These are phyloP conservation scores for Sporormia fimetaria DNA, from an alignment of 495 filamentous ascomycete species.

Conservation along the genomic window DNA sequence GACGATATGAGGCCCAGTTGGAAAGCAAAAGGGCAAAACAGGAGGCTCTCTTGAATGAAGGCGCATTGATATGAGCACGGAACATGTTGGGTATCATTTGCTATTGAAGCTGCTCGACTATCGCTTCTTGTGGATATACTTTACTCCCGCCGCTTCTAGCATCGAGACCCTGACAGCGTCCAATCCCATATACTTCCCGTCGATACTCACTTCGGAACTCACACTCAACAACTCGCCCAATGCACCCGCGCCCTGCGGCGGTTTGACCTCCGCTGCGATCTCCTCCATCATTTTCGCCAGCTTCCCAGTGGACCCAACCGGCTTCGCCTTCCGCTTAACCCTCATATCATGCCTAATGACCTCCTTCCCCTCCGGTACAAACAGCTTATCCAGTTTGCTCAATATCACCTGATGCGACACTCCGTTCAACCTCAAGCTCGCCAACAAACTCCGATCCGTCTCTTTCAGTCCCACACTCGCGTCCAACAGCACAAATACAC, in stretches of 20 bases:
- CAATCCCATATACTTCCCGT: slow-evolving; percentile 24
- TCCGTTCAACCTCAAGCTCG: slow-evolving; percentile 47
- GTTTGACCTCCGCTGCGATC: slow-evolving; percentile 6
- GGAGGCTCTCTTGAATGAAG: slow-evolving; percentile 21
- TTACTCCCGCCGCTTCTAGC: no score
- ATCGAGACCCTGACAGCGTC: slow-evolving; percentile 30
- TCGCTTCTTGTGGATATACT: no score
- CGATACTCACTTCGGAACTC: slow-evolving; percentile 4
- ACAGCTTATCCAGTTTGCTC: slow-evolving; percentile 62
- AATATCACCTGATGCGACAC: slow-evolving; percentile 71
- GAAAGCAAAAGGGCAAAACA: slow-evolving; percentile 16
- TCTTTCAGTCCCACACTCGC: slow-evolving; percentile 67
- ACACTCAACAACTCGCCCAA: slow-evolving; percentile 11
- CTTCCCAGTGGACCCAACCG: slow-evolving; percentile 61
- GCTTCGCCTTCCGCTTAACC: slow-evolving; percentile 65
- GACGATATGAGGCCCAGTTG: slow-evolving; percentile 18
- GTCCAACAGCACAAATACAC: slow-evolving; percentile 79
- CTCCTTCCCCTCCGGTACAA: slow-evolving; percentile 45
- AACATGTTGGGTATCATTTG: no score
- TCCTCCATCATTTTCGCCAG: slow-evolving; percentile 69
- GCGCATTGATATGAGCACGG: slow-evolving; percentile 20
- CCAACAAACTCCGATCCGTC: slow-evolving; percentile 55
- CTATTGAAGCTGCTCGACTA: no score
- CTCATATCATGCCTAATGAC: slow-evolving; percentile 70
- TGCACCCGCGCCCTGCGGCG: slow-evolving; percentile 5